phyloP scores from a whole-genome alignment of 2,329 filamentous ascomycete genomes.

The Aspergillus costaricaensis region DNA sequence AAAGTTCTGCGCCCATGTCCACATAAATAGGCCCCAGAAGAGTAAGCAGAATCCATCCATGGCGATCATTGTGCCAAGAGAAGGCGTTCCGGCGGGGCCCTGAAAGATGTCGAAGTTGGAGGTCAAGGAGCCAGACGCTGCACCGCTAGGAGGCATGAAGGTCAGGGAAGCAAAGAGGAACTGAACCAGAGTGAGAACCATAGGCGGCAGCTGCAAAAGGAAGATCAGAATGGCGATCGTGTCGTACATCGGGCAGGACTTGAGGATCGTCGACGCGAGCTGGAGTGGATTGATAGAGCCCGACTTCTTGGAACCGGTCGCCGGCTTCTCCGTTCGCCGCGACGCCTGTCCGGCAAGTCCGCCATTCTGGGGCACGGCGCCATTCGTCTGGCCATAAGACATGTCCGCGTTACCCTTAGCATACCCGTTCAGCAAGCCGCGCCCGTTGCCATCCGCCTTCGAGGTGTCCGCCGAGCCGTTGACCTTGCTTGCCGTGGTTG shows the following conservation, averaged over 20 bases:
- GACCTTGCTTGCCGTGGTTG: slow-evolving; percentile 27
- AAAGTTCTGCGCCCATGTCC: slow-evolving; percentile 83
- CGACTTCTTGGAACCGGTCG: slow-evolving; percentile 35
- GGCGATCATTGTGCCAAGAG: slow-evolving; percentile 77
- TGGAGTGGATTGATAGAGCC: slow-evolving; percentile 70
- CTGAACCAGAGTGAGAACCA: slow-evolving; percentile 85
- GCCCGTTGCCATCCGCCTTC: slow-evolving; percentile 39
- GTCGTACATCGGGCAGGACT: slow-evolving; percentile 86
- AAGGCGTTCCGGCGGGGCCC: slow-evolving; percentile 80
- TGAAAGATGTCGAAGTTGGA: slow-evolving; percentile 92
- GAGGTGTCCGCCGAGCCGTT: slow-evolving; percentile 32
- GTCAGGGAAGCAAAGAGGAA: slow-evolving; percentile 90
- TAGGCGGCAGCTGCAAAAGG: slow-evolving; percentile 85
- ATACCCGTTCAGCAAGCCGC: slow-evolving; percentile 38
- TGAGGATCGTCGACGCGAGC: slow-evolving; percentile 81
- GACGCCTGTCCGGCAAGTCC: slow-evolving; percentile 31
- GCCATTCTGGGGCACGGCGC: slow-evolving; percentile 33
- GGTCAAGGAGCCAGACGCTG: slow-evolving; percentile 70
- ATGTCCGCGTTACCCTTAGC: slow-evolving; percentile 38
- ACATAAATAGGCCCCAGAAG: slow-evolving; percentile 78
- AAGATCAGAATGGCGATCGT: slow-evolving; percentile 96
- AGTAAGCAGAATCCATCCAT: slow-evolving; percentile 82
- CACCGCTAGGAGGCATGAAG: slow-evolving; percentile 81
- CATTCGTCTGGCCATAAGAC: slow-evolving; percentile 38
- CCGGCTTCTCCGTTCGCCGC: slow-evolving; percentile 34